These are phyloP conservation scores for Coemansia sp. DNA, from an alignment of 192 early-diverging fungal genomes.

Conservation along the genomic window DNA sequence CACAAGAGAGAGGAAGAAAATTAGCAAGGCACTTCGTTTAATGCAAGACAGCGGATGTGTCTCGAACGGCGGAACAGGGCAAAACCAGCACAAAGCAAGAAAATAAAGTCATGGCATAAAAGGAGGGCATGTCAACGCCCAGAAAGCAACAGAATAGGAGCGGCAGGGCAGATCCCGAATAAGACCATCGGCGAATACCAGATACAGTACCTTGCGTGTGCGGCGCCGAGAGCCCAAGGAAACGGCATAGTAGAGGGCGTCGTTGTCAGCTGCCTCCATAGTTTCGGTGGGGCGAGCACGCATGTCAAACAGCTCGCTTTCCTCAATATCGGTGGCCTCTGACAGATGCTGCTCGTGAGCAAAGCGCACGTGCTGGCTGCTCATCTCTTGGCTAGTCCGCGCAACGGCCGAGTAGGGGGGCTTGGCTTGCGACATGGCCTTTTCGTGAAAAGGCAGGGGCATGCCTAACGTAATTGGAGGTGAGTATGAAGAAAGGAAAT, in stretches of 20 bases:
- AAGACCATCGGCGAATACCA: not conserved
- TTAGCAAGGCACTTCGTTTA: not conserved
- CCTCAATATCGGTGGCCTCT: slow-evolving; percentile 37
- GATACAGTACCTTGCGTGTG: slow-evolving; percentile 29
- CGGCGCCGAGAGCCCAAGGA: slow-evolving; percentile 32
- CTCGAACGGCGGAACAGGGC: not conserved
- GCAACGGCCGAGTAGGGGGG: slow-evolving; percentile 40
- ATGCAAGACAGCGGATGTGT: not conserved
- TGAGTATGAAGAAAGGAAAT: not conserved
- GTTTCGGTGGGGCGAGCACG: slow-evolving; percentile 11
- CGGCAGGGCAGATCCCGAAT: not conserved
- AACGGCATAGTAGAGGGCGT: slow-evolving; percentile 45
- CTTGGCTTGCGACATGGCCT: slow-evolving; percentile 25
- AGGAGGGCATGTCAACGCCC: not conserved
- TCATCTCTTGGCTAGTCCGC: slow-evolving; percentile 14
- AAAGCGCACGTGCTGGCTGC: slow-evolving; percentile 27
- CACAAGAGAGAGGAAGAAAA: not conserved
- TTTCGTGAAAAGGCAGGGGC: slow-evolving; percentile 20
- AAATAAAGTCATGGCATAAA: not conserved
- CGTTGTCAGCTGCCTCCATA: slow-evolving; percentile 43
- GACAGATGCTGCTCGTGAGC: slow-evolving; percentile 18
- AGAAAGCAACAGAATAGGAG: not conserved
- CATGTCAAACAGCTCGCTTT: slow-evolving; percentile 46
- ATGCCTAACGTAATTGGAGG: slow-evolving; percentile 9
- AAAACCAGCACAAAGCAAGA: slow-evolving; percentile 1